These are phyloP conservation scores for Fraxinus cuspidata DNA, from an alignment of 257 asterid genomes.

Conservation along the genomic window DNA sequence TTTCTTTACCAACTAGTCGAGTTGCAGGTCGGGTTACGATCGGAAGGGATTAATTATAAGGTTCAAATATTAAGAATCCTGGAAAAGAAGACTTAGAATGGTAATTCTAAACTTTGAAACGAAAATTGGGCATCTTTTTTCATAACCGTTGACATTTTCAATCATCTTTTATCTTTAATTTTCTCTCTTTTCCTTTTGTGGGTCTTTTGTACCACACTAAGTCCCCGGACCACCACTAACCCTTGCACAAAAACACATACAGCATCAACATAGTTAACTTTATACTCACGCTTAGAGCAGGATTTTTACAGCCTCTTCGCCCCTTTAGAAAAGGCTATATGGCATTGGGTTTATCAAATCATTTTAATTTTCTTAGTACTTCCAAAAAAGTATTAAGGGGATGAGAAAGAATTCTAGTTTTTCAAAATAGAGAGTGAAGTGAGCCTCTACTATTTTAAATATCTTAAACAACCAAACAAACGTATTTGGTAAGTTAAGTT, in stretches of 20 bases:
- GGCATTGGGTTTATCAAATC: slow-evolving; percentile 25
- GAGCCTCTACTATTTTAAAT: not conserved
- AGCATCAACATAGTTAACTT: slow-evolving; percentile 43
- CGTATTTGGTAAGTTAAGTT: no score
- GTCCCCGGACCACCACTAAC: slow-evolving; percentile 64
- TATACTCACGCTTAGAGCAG: slow-evolving; percentile 49
- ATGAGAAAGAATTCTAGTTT: slow-evolving; percentile 18
- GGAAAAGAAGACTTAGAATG: slow-evolving; percentile 22
- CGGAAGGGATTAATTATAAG: not conserved
- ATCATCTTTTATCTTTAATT: slow-evolving; percentile 1
- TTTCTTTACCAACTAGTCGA: no score
- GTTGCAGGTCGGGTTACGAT: not conserved
- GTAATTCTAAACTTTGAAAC: slow-evolving; percentile 29
- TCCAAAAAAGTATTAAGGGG: not conserved
- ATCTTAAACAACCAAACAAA: not conserved
- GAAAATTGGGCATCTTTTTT: slow-evolving; percentile 32
- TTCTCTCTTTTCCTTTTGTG: slow-evolving; percentile 26
- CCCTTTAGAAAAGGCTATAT: slow-evolving; percentile 38
- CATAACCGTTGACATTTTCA: slow-evolving; percentile 57
- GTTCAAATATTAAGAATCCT: not conserved
- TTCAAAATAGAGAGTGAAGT: slow-evolving; percentile 16
- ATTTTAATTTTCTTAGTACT: slow-evolving; percentile 2
- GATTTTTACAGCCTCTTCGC: slow-evolving; percentile 22
- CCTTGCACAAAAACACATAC: slow-evolving; percentile 35
- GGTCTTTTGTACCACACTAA: slow-evolving; percentile 34